Evolutionary conservation across 1,284 basidiomycete species (phyloP), one percentile per base, ranked within the genome.

Genomic region (Heterobasidion occidentale): DNA sequence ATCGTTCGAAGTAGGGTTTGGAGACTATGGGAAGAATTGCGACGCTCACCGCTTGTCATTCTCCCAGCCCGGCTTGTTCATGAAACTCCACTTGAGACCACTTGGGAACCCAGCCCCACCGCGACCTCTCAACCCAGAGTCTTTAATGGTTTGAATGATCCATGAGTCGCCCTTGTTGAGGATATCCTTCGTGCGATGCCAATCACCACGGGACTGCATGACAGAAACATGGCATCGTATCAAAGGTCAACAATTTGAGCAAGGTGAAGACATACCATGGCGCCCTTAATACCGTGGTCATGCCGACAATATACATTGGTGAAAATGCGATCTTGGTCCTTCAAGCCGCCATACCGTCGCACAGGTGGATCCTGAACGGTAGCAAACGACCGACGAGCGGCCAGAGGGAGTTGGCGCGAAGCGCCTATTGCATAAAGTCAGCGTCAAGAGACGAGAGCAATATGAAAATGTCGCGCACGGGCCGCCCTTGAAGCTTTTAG

Each of bases 51-150:
- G 80, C 59, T 83, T 83, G 70, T 98, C 96, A 69, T 94, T 91
- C 77, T 99, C 87, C 95, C 96, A 98, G 47, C 89, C 89, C 35
- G 95, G 96, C 76, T 98, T 98, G 79, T 98, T 98, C 90, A 96
- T 98, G 72, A 98, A 98, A 70, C 87, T 91, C 96, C 96, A 99
- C 73, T 99, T 99, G 64, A 99, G 79, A 52, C 96, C 96, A 62
- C 90, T 93, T 1, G 95, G 96, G 72, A 99, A 99, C 49, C 97
- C 96, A 55, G 96, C 97, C 60, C 97, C 96, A 61, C 96, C 96
- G 62, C 97, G 89, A 33, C 96, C 96, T 67, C 96, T 86, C 51
- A 99, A 80, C 54, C 96, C 96, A 14, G 94, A 98, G 66, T 94
- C 93, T 73, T 99, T 98, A 68, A 98, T 91, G 56, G 86, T 86